Conservation (phyloP, 805 yeast species). For the Saitoella complicata region DNA sequence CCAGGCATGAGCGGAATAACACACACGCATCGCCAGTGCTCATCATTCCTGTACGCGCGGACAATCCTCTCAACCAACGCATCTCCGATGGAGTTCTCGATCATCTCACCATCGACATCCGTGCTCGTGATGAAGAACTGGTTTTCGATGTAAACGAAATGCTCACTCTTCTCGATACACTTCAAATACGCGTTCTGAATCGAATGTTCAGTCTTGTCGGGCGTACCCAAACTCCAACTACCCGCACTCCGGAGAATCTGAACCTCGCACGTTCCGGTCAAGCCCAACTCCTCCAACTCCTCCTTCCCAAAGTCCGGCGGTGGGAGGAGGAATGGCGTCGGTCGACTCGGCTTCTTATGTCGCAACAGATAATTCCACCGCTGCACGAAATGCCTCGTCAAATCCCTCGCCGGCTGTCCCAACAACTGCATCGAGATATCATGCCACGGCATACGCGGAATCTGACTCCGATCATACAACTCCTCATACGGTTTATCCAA, state of each 20-base stretch:
- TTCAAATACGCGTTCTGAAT: slow-evolving; percentile 87
- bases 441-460: slow-evolving; percentile 99
- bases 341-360: slow-evolving; percentile 86
- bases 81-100: slow-evolving; percentile 83
- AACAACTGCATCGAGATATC: slow-evolving; percentile 92
- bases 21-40: slow-evolving; percentile 77
- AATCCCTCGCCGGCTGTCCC: slow-evolving; percentile 87
- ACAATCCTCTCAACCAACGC: slow-evolving; percentile 94
- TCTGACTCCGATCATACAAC: slow-evolving; percentile 65
- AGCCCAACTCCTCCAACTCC: slow-evolving; percentile 42
- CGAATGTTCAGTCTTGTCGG: slow-evolving; percentile 50
- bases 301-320: slow-evolving; percentile 72
- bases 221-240: slow-evolving; percentile 78
- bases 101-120: slow-evolving; percentile 62
- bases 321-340: slow-evolving; percentile 81
- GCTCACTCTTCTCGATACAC: slow-evolving; percentile 79
- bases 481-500: slow-evolving; percentile 78
- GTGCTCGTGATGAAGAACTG: slow-evolving; percentile 92
- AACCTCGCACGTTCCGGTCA: slow-evolving; percentile 39
- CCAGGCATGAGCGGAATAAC: slow-evolving; percentile 97
- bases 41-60: slow-evolving; percentile 63
- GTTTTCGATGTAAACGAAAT: slow-evolving; percentile 85
- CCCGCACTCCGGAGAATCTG: slow-evolving; percentile 84
- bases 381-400: slow-evolving; percentile 88
- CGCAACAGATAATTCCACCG: slow-evolving; percentile 90